Evolutionary conservation across 139 green algal genomes (phyloP), one percentile per base, ranked within the genome.

Genomic region (Coccomyxa sp.): DNA sequence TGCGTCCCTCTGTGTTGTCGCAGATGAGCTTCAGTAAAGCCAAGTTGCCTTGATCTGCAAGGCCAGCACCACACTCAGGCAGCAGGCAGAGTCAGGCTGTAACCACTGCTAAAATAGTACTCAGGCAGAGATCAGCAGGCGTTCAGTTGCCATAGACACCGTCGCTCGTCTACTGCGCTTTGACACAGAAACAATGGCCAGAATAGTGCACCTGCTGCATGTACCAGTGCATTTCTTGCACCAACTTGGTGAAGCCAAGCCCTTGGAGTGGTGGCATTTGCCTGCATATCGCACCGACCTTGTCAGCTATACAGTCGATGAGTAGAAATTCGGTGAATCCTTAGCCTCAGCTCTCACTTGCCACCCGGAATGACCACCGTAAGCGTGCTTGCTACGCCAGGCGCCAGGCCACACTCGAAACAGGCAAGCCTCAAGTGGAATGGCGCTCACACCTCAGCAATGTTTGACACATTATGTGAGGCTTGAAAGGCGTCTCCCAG

Each of bases 41-140:
- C 27, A 68, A 35, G 36, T 81, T 77, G 6, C 77, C 77, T 33
- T 41, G 33, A 16, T 81, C 77, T 81, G 70, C 68, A 71, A n/a
- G 50, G 10, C 36, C 37, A 64, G 50, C 22, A 22, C 50, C 22
- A 64, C 27, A 22, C 22, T 64, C 5, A 64, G 50, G 50, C 22
- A 4, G 18, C 27, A 64, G 5, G 2, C 14, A 2, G 50, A 22
- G 50, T 31, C 5, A 22, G 22, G 50, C 27, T 64, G 50, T 1
- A 18, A 4, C 50, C 22, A 64, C 50, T 31, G 50, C 50, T 31
- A 64, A 3, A 22, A 18, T 22, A 18, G 27, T 18, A 64, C 22
- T 18, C 50, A 31, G 22, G 27, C 50, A 64, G 50, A 31, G 50
- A 7, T 31, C 22, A 31, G 27, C 18, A 64, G 50, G 27, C 50